Conservation (phyloP, 2,329 filamentous ascomycete genomes). For the Monosporascus sp. region DNA sequence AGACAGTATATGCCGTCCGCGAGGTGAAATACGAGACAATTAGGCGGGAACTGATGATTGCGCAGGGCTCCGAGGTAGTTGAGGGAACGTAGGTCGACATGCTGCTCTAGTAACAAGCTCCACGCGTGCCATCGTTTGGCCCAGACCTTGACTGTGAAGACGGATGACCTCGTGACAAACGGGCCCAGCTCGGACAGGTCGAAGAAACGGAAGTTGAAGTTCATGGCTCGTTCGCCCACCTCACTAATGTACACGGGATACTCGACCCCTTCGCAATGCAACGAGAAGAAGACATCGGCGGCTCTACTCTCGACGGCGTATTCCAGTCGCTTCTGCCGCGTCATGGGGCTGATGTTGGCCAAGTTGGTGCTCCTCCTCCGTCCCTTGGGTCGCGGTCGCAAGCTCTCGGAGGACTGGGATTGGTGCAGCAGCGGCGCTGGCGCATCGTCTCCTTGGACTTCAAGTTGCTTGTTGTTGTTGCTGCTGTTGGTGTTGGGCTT, state of each 20-base stretch:
- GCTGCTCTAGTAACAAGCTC: slow-evolving; percentile 64
- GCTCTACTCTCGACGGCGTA: slow-evolving; percentile 64
- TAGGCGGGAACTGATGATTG: slow-evolving; percentile 68
- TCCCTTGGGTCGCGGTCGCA: slow-evolving; percentile 33
- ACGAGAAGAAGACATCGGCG: slow-evolving; percentile 83
- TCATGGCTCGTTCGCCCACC: slow-evolving; percentile 71
- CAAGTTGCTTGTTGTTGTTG: slow-evolving; percentile 28
- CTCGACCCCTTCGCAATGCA: slow-evolving; percentile 61
- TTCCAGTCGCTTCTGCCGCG: slow-evolving; percentile 70
- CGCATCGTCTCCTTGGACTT: slow-evolving; percentile 38
- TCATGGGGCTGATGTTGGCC: slow-evolving; percentile 38
- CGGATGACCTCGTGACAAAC: slow-evolving; percentile 58
- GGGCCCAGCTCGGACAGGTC: slow-evolving; percentile 63
- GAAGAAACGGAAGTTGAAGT: slow-evolving; percentile 85
- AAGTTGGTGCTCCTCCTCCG: slow-evolving; percentile 45
- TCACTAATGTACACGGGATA: slow-evolving; percentile 91
- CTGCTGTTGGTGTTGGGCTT: slow-evolving; percentile 54
- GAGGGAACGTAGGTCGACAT: slow-evolving; percentile 64
- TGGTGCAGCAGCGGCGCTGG: slow-evolving; percentile 43
- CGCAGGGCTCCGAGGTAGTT: slow-evolving; percentile 73
- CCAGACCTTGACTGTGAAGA: slow-evolving; percentile 70
- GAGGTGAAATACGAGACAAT: slow-evolving; percentile 81
- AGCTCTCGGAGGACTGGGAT: slow-evolving; percentile 48
- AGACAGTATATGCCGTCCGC: slow-evolving; percentile 81
- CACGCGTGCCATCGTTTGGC: slow-evolving; percentile 51